Evolutionary conservation across 1,139 yeast species (phyloP), one percentile per base, ranked within the genome.

Genomic region (Debaryomycetaceae sp.): DNA sequence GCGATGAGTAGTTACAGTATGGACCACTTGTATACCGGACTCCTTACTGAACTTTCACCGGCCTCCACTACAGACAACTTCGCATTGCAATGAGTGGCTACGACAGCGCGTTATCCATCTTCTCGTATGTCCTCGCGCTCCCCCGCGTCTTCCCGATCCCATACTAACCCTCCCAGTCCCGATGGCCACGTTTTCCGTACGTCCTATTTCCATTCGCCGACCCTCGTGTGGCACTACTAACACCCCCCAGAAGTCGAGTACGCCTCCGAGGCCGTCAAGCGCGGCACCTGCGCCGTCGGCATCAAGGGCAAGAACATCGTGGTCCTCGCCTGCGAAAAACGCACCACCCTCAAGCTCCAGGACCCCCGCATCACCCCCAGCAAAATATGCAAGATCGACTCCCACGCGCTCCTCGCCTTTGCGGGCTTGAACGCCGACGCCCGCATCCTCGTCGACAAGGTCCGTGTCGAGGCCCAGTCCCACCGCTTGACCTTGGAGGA

Each of bases 21-120:
- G n/a, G n/a, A n/a, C n/a, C n/a, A n/a, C n/a, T n/a, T n/a, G n/a
- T n/a, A n/a, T n/a, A n/a, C n/a, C n/a, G n/a, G n/a, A n/a, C n/a
- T n/a, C n/a, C n/a, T n/a, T n/a, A n/a, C n/a, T n/a, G n/a, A n/a
- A n/a, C n/a, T n/a, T n/a, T n/a, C n/a, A n/a, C n/a, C n/a, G n/a
- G n/a, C n/a, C n/a, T n/a, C n/a, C n/a, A n/a, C n/a, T n/a, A n/a
- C n/a, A n/a, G n/a, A n/a, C n/a, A n/a, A n/a, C n/a, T n/a, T n/a
- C n/a, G n/a, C n/a, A n/a, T n/a, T n/a, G n/a, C n/a, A n/a, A 83
- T 90, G 98, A 83, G 96, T 70, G 97, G 98, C 38, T 90, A 90
- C 95, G 98, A 90, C 61, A 78, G 98, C 72, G 98, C 98, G 37
- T 73, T 90, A 49, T 87, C 97, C 36, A 93, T 90, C 56, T 90